These are phyloP conservation scores for Syncephalastrum monosporum DNA, from an alignment of 371 early-diverging fungal genomes.

Conservation along the genomic window DNA sequence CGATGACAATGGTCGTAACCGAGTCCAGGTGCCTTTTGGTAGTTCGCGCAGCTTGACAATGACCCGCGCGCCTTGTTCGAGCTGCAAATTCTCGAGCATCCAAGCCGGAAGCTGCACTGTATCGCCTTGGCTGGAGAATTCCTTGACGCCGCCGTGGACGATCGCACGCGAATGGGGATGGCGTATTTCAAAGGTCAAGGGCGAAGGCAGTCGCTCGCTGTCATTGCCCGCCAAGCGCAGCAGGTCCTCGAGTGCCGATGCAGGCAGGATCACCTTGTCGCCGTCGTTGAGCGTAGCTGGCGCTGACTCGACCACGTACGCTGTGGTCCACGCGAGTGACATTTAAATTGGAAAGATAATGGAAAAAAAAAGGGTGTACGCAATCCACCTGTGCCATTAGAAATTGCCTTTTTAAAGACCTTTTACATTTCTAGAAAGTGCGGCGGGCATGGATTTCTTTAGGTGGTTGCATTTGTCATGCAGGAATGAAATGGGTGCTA, in stretches of 20 bases:
- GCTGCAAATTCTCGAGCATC: constrained; percentile 48
- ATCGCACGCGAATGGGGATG: constrained; percentile 43
- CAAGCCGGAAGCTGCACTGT: constrained; percentile 59
- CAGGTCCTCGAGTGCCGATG: constrained; percentile 58
- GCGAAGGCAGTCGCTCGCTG: constrained; percentile 51
- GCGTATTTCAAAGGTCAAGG: constrained; percentile 66
- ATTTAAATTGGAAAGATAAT: neutral
- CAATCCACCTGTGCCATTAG: neutral
- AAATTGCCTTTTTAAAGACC: no score
- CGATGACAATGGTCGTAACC: constrained; percentile 56
- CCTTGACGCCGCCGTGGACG: constrained; percentile 75
- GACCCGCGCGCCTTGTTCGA: constrained; percentile 44
- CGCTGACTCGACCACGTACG: constrained; percentile 24
- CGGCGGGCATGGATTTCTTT: no score
- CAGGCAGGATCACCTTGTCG: constrained; percentile 65
- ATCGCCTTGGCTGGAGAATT: constrained; percentile 62
- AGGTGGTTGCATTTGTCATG: no score
- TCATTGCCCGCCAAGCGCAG: constrained; percentile 16
- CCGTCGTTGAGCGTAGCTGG: constrained; percentile 42
- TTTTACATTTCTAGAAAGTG: no score
- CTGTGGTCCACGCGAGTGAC: constrained; percentile 19
- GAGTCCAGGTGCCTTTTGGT: constrained; percentile 72
- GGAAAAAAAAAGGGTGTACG: constrained; percentile 4
- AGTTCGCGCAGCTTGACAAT: constrained; percentile 51
- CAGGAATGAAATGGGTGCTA: no score